Conservation (phyloP, 169 alveolate species). For the Eimeria necatrix region DNA sequence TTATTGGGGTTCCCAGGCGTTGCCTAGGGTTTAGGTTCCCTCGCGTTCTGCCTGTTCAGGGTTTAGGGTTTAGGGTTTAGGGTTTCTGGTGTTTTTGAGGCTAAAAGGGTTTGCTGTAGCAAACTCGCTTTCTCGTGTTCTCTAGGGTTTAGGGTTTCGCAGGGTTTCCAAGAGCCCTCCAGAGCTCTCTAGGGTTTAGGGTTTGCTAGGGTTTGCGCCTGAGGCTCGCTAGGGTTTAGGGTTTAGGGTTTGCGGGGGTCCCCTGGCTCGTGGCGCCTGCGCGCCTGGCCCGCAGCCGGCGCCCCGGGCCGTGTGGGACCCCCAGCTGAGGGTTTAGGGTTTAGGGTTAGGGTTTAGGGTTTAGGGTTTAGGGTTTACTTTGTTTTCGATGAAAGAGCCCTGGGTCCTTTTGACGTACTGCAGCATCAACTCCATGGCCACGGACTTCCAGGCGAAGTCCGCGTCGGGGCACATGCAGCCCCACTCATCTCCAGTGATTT, state of each 20-base stretch:
- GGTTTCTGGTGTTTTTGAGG: neutral
- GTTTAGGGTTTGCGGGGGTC: neutral
- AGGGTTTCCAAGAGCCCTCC: too few relatives aligned
- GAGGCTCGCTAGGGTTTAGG: neutral
- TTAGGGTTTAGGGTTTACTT: constrained; percentile 68
- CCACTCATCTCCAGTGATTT: constrained; percentile 81
- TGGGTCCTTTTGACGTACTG: constrained; percentile 90
- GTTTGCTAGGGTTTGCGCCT: too few relatives aligned
- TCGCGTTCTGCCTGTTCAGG: neutral
- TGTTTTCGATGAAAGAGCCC: constrained; percentile 92
- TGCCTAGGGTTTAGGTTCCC: too few relatives aligned
- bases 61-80: constrained; percentile 6
- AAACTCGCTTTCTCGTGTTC: too few relatives aligned
- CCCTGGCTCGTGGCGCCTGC: neutral
- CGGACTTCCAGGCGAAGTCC: constrained; percentile 85
- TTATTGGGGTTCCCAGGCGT: too few relatives aligned
- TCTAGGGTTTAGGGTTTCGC: too few relatives aligned
- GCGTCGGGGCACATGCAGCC: constrained; percentile 72
- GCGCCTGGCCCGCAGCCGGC: too few relatives aligned
- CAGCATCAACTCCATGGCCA: constrained; percentile 86
- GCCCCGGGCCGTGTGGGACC: neutral
- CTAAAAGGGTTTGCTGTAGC: too few relatives aligned
- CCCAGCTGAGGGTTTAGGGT: neutral
- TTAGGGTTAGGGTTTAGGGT: constrained; percentile 8
- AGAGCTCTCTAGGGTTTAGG: too few relatives aligned